Evolutionary conservation across 2,329 filamentous ascomycete species (phyloP).

Genomic region (Mariannaea elegans): DNA sequence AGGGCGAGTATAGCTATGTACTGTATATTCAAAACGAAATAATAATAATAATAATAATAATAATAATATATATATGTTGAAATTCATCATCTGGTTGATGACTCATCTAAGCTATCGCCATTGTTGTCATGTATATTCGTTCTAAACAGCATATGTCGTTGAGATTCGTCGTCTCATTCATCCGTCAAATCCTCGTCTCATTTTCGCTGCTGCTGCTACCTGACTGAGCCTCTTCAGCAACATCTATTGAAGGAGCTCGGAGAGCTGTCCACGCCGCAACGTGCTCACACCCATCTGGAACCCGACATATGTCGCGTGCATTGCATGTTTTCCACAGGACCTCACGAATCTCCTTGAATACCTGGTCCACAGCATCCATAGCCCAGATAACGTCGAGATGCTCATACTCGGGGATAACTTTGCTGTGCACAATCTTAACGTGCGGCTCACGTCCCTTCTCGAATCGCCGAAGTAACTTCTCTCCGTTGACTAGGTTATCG

Average conservation of each 20-base stretch:
- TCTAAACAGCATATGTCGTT: slow-evolving; percentile 2
- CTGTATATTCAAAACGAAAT: too few relatives aligned
- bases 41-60: too few relatives aligned
- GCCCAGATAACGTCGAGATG: slow-evolving; percentile 97
- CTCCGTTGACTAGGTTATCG: slow-evolving; percentile 86
- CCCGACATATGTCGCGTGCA: slow-evolving; percentile 63
- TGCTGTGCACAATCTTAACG: slow-evolving; percentile 81
- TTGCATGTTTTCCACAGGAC: slow-evolving; percentile 84
- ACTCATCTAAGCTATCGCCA: too few relatives aligned
- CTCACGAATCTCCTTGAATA: slow-evolving; percentile 81
- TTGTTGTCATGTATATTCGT: slow-evolving; percentile 3
- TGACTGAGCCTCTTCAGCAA: slow-evolving; percentile 32
- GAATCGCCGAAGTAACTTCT: slow-evolving; percentile 77
- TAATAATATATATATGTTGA: too few relatives aligned
- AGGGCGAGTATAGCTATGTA: too few relatives aligned
- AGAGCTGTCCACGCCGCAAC: slow-evolving; percentile 50
- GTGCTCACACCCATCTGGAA: slow-evolving; percentile 71
- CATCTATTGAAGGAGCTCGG: slow-evolving; percentile 5
- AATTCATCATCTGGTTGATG: too few relatives aligned
- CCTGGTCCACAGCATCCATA: slow-evolving; percentile 84
- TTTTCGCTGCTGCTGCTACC: slow-evolving; percentile 32
- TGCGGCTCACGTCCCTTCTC: slow-evolving; percentile 81
- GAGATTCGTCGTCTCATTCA: slow-evolving; percentile 18
- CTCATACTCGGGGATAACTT: slow-evolving; percentile 87
- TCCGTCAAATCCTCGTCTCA: slow-evolving; percentile 13